These are phyloP conservation scores for Ampelocalamus luodianensis DNA, from an alignment of 176 grass and related monocot species.

Conservation along the genomic window DNA sequence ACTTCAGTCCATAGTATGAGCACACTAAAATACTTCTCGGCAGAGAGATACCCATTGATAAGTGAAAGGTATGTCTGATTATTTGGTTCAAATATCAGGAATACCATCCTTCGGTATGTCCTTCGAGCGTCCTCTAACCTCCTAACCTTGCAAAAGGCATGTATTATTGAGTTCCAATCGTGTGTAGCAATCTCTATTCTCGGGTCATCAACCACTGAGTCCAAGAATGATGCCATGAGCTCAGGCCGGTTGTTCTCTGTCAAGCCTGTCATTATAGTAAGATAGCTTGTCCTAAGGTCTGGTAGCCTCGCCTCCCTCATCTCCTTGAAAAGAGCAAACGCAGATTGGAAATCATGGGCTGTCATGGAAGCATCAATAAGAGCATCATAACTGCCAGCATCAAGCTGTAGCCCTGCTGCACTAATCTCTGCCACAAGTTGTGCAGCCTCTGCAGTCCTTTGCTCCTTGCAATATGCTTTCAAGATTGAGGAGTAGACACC, in stretches of 20 bases:
- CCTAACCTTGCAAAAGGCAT: slow-evolving; percentile 92
- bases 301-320: slow-evolving; percentile 88
- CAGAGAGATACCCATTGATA: slow-evolving; percentile 83
- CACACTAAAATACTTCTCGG: slow-evolving; percentile 88
- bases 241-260: slow-evolving; percentile 90
- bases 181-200: slow-evolving; percentile 85
- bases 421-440: slow-evolving; percentile 88
- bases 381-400: slow-evolving; percentile 79
- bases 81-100: slow-evolving; percentile 86
- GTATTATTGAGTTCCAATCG: slow-evolving; percentile 98
- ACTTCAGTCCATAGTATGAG: slow-evolving; percentile 95
- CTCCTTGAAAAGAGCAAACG: slow-evolving; percentile 93
- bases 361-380: slow-evolving; percentile 95
- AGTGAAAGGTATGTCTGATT: slow-evolving; percentile 96
- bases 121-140: slow-evolving; percentile 88
- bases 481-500: slow-evolving; percentile 86
- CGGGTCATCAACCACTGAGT: slow-evolving; percentile 76
- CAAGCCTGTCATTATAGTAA: slow-evolving; percentile 98
- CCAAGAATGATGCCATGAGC: slow-evolving; percentile 95
- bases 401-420: slow-evolving; percentile 68
- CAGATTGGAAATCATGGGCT: slow-evolving; percentile 88
- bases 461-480: slow-evolving; percentile 94
- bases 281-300: slow-evolving; percentile 85
- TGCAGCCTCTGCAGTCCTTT: slow-evolving; percentile 84
- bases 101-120: slow-evolving; percentile 88